phyloP scores from a whole-genome alignment of 2,329 filamentous ascomycete genomes.

The Ophiocordyceps camponoti-leonardi region DNA sequence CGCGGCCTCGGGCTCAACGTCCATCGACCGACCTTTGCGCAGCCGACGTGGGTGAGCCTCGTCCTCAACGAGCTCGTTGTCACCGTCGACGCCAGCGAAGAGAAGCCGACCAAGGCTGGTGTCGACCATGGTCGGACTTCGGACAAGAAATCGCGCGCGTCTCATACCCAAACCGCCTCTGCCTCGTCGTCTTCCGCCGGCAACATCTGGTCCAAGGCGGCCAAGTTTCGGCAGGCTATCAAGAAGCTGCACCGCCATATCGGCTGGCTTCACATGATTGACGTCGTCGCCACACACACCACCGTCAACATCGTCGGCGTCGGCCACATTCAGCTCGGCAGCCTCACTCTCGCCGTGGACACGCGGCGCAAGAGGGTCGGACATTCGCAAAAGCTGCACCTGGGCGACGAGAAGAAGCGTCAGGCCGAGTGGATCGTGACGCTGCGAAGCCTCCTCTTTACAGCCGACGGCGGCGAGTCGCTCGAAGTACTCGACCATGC shows the following conservation, averaged over 20 bases:
- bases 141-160: not conserved
- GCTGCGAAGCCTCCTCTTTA: conserved; percentile 74
- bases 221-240: conserved; percentile 63
- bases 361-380: conserved; percentile 85
- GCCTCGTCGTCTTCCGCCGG: conserved; percentile 26
- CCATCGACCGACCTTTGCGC: conserved; percentile 88
- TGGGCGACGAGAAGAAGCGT: conserved; percentile 32
- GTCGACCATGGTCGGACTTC: conserved; percentile 5
- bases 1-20: conserved; percentile 74
- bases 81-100: conserved; percentile 57
- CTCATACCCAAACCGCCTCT: not conserved
- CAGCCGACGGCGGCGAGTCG: conserved; percentile 66
- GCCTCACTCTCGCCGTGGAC: conserved; percentile 72
- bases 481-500: conserved; percentile 79
- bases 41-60: conserved; percentile 91
- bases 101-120: conserved; percentile 13
- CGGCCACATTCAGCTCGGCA: conserved; percentile 71
- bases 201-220: conserved; percentile 68
- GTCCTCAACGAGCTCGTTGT: conserved; percentile 74
- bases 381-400: conserved; percentile 54
- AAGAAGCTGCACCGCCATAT: conserved; percentile 78
- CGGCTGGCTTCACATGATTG: conserved; percentile 75
- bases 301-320: conserved; percentile 63
- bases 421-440: conserved; percentile 93
- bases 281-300: conserved; percentile 70